These are phyloP conservation scores for Gossypium mustelinum DNA, from an alignment of 345 rosid species.

Conservation along the genomic window DNA sequence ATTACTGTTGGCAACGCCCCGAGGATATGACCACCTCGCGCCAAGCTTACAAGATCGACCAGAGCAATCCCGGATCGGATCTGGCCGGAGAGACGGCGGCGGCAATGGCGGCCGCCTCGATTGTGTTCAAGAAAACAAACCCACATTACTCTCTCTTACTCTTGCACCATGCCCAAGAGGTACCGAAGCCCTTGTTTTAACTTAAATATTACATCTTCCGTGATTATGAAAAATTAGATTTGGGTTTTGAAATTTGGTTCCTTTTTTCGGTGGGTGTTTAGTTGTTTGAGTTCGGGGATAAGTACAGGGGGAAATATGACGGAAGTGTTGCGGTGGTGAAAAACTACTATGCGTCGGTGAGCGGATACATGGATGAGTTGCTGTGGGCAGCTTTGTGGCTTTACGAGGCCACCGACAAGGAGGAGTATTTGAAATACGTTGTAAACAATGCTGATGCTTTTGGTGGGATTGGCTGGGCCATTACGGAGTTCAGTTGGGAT, in stretches of 20 bases:
- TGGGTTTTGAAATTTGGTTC: not conserved
- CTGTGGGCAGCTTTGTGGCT: conserved; percentile 96
- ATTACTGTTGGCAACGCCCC: conserved; percentile 97
- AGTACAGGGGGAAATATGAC: conserved; percentile 72
- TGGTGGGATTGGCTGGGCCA: conserved; percentile 91
- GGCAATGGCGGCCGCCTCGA: conserved; percentile 91
- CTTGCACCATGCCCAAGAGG: conserved; percentile 89
- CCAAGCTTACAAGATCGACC: conserved; percentile 77
- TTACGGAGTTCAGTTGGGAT: conserved; percentile 97
- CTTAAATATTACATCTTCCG: not conserved
- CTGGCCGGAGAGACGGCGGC: conserved; percentile 91
- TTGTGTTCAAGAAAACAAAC: conserved; percentile 66
- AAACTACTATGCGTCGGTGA: conserved; percentile 85
- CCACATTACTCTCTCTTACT: conserved; percentile 85
- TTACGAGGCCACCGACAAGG: conserved; percentile 82
- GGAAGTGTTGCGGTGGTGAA: conserved; percentile 66
- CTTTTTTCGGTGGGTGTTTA: not conserved
- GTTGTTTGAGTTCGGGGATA: conserved; percentile 89
- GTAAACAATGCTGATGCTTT: conserved; percentile 51
- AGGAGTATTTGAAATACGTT: conserved; percentile 48
- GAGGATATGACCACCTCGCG: conserved; percentile 98
- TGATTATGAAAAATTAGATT: not conserved
- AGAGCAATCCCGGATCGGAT: conserved; percentile 88
- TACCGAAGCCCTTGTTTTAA: not conserved
- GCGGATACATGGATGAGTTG: conserved; percentile 94